Base-by-base conservation (phyloP, 805 yeast species). In the Starmerella stigmatis region DNA sequence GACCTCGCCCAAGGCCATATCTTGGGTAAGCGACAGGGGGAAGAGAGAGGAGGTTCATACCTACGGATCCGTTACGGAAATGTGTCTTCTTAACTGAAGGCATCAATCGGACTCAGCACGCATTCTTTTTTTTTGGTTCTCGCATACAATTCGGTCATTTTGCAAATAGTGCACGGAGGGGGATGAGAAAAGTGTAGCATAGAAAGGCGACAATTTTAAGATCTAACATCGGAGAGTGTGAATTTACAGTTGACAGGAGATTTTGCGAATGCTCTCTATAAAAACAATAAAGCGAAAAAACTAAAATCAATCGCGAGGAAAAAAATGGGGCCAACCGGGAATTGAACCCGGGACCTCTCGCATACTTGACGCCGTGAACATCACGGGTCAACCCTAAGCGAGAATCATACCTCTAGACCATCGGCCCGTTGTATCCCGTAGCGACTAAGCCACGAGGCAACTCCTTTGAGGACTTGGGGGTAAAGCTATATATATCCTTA, bases 271-370 rank as follows among this genome's bases (percentile, higher is more conserved):
- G 12, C 12, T 28, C 31, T 13, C 4, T 4, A 7, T 16, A 7
- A 13, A 33, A 22, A 22, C 26, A 21, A 9, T 11, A 4, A 10
- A 5, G 16, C 8, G 7, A 29, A 29, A 15, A 5, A 30, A 11
- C 34, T 11, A 10, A 17, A 43, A 35, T n/a, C n/a, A n/a, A n/a
- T n/a, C n/a, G n/a, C n/a, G n/a, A 36, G 21, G 12, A 23, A 32
- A 31, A 32, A 44, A 31, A 26, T 22, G 47, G 47, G 47, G 29
- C 40, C 32, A 44, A 36, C 47, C 47, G 47, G 47, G 47, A 44
- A 39, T 44, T 39, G 47, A 44, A 44, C 47, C 47, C 47, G 47
- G 47, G 44, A 44, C 47, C 47, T 38, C 47, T 44, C 41, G 43
- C 46, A 43, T 1, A 34, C 26, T 10, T 29, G 31, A n/a, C n/a